Percentiles rank a stretch among this genome's conserved stretches.
Evolutionary conservation across 345 rosid genomes (phyloP).

Genomic region (Sapria himalayana): DNA sequence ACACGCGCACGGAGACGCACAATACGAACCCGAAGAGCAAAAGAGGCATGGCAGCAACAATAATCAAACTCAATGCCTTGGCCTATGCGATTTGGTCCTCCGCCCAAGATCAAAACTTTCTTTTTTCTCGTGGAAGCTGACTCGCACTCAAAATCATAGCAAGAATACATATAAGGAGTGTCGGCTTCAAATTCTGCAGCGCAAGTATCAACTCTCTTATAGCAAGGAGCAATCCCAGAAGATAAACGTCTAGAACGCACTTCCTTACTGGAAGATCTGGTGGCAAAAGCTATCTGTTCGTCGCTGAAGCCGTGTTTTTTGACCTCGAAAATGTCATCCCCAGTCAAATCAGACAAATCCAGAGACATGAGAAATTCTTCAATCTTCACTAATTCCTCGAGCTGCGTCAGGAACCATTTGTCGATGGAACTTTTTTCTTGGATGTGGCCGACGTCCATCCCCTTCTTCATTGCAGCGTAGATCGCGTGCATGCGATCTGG

Average conservation of each 20-base stretch:
- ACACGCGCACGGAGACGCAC: neutral
- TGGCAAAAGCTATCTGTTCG: conserved; percentile 84
- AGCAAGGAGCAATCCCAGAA: conserved; percentile 62
- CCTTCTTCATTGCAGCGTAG: conserved; percentile 93
- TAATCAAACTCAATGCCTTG: conserved; percentile 98
- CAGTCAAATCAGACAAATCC: conserved; percentile 39
- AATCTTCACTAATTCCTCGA: conserved; percentile 63
- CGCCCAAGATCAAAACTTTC: conserved; percentile 89
- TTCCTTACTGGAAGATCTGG: conserved; percentile 67
- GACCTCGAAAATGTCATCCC: conserved; percentile 63
- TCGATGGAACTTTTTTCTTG: conserved; percentile 66
- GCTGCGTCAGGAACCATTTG: conserved; percentile 91
- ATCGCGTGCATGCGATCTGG: conserved; percentile 70
- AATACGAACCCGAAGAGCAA: conserved; percentile 69
- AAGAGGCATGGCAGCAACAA: conserved; percentile 95
- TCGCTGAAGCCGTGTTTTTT: conserved; percentile 85
- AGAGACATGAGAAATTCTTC: conserved; percentile 62
- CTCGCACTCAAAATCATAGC: conserved; percentile 86
- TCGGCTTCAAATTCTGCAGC: conserved; percentile 98
- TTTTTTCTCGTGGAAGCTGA: conserved; percentile 58
- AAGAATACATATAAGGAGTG: conserved; percentile 92
- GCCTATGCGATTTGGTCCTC: conserved; percentile 96
- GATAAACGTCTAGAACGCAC: conserved; percentile 44
- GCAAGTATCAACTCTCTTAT: conserved; percentile 90
- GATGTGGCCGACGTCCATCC: conserved; percentile 76